Evolutionary conservation across 805 yeast species (phyloP).

Genomic region (Sugiyamaella americana): DNA sequence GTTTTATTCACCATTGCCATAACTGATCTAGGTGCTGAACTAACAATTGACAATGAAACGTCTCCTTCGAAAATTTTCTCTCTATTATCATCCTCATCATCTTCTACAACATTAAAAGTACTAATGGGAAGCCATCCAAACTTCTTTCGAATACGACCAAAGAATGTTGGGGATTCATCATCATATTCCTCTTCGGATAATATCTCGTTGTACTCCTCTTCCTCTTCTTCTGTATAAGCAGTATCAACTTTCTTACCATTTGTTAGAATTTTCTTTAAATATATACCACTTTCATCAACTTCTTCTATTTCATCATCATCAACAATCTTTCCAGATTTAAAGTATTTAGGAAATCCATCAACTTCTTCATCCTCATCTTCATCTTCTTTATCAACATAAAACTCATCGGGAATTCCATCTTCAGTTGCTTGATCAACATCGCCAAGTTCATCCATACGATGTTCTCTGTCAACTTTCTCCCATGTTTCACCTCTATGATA

Average conservation of each 20-base stretch:
- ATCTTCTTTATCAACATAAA: neutral
- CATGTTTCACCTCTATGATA: neutral
- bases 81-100: neutral
- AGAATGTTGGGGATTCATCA: neutral
- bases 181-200: slow-evolving; percentile 1
- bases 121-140: neutral
- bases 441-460: slow-evolving; percentile 10
- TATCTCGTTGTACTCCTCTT: neutral
- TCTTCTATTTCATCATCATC: slow-evolving; percentile 3
- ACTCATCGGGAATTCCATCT: neutral
- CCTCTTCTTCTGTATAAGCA: neutral
- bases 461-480: neutral
- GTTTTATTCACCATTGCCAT: neutral
- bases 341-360: neutral
- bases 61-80: too few species aligned
- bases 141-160: neutral
- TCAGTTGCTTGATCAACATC: slow-evolving; percentile 8
- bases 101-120: neutral
- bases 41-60: neutral
- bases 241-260: too few species aligned
- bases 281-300: neutral
- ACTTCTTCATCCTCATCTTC: slow-evolving; percentile 1
- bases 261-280: too few species aligned
- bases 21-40: neutral
- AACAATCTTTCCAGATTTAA: neutral